These are phyloP conservation scores for Penicillium polonicum DNA, from an alignment of 2,329 filamentous ascomycete species.

Conservation along the genomic window DNA sequence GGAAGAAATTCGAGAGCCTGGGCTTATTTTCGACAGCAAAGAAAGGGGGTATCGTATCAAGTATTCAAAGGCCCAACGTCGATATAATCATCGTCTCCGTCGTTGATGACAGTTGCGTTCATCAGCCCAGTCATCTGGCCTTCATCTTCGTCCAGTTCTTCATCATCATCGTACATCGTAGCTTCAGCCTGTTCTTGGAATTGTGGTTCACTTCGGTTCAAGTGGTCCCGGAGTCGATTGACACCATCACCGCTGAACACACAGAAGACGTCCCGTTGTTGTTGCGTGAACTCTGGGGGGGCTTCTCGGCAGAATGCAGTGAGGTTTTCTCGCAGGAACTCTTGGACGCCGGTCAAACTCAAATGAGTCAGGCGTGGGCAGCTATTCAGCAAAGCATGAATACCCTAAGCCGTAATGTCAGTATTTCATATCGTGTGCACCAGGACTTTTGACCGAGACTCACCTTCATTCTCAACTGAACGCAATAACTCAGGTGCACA, in stretches of 20 bases:
- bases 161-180: slow-evolving; percentile 47
- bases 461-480: slow-evolving; percentile 77
- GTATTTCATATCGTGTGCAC: neutral
- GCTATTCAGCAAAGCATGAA: slow-evolving; percentile 81
- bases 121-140: slow-evolving; percentile 43
- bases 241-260: slow-evolving; percentile 93
- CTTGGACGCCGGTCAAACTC: slow-evolving; percentile 88
- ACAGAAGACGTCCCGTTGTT: slow-evolving; percentile 93
- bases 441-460: slow-evolving; percentile 32
- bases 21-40: slow-evolving; percentile 17
- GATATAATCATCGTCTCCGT: slow-evolving; percentile 44
- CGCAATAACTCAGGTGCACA: slow-evolving; percentile 94
- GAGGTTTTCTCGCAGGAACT: slow-evolving; percentile 82
- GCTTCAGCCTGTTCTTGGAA: slow-evolving; percentile 37
- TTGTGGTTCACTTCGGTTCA: slow-evolving; percentile 56
- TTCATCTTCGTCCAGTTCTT: slow-evolving; percentile 46
- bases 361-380: slow-evolving; percentile 92
- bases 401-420: slow-evolving; percentile 61
- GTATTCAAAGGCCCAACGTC: slow-evolving; percentile 37
- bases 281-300: slow-evolving; percentile 87
- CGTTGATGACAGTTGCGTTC: slow-evolving; percentile 44
- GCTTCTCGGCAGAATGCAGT: slow-evolving; percentile 83
- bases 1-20: slow-evolving; percentile 4
- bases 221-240: slow-evolving; percentile 69
- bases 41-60: slow-evolving; percentile 37